Percentiles rank a stretch among this genome's conserved stretches.
Evolutionary conservation across 1,139 yeast species (phyloP).

Genomic region (Debaryomycetaceae sp.): DNA sequence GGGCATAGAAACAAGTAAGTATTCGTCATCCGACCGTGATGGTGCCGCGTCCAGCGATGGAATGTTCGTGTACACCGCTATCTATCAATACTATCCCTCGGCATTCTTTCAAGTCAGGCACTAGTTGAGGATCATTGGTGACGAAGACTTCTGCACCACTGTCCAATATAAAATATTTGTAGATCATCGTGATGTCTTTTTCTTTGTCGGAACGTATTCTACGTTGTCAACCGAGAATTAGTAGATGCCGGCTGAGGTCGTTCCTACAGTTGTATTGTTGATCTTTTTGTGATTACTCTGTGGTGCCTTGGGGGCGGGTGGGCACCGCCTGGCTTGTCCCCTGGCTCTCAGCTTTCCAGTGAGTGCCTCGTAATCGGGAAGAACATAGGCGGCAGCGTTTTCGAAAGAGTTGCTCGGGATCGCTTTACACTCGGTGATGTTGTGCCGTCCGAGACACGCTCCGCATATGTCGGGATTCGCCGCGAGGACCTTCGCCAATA

Average conservation of each 20-base stretch:
- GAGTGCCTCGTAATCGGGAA: too few relatives aligned
- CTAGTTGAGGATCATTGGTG: constrained; percentile 6
- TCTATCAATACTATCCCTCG: background rate
- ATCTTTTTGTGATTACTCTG: too few relatives aligned
- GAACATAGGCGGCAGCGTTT: too few relatives aligned
- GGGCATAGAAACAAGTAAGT: background rate
- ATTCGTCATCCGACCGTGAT: background rate
- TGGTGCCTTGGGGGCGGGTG: too few relatives aligned
- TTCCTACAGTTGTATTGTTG: background rate
- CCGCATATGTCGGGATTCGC: too few relatives aligned
- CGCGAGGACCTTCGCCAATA: too few relatives aligned
- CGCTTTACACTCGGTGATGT: too few relatives aligned
- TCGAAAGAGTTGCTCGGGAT: too few relatives aligned
- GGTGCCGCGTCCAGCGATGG: background rate
- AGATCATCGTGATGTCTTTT: constrained; percentile 2
- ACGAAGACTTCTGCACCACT: background rate
- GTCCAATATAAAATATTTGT: background rate
- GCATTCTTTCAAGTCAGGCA: too few relatives aligned
- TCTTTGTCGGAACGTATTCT: background rate
- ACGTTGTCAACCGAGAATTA: background rate
- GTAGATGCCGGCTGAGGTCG: background rate
- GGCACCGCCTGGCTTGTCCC: too few relatives aligned
- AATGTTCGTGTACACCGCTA: background rate
- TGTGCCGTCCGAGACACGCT: too few relatives aligned
- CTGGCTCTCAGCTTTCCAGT: too few relatives aligned